A percentile compares a stretch with the other conserved stretches of the same genome.
Evolutionary conservation across 352 stramenopile species (phyloP).

Genomic region (Phytophthora chlamydospora): DNA sequence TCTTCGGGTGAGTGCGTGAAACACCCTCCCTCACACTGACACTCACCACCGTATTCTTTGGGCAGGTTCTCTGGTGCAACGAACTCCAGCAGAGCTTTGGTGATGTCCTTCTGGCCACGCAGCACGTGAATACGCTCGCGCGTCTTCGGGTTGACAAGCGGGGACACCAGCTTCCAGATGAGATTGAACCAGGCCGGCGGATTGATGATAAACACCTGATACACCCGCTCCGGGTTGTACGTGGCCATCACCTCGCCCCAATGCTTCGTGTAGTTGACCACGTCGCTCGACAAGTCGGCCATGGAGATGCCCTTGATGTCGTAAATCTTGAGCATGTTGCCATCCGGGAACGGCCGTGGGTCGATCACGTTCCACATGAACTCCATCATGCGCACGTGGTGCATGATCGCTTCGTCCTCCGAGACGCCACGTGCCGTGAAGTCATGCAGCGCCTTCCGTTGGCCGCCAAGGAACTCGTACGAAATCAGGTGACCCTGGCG

Average conservation of each 20-base stretch:
- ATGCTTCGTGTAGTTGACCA: slow-evolving; percentile 77
- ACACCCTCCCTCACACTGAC: slow-evolving; percentile 64
- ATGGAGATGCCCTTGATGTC: slow-evolving; percentile 82
- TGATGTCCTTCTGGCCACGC: slow-evolving; percentile 72
- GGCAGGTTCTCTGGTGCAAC: slow-evolving; percentile 68
- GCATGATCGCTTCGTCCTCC: slow-evolving; percentile 65
- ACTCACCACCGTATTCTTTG: slow-evolving; percentile 69
- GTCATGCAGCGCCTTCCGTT: slow-evolving; percentile 65
- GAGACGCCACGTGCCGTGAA: slow-evolving; percentile 60
- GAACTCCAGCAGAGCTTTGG: slow-evolving; percentile 72
- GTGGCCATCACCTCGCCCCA: slow-evolving; percentile 61
- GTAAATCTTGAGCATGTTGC: slow-evolving; percentile 74
- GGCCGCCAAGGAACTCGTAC: slow-evolving; percentile 62
- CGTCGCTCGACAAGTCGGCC: slow-evolving; percentile 68
- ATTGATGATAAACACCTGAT: slow-evolving; percentile 79
- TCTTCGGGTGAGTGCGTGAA: slow-evolving; percentile 71
- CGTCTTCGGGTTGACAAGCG: slow-evolving; percentile 76
- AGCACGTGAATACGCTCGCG: slow-evolving; percentile 74
- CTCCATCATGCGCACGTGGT: slow-evolving; percentile 72
- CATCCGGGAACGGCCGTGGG: slow-evolving; percentile 59
- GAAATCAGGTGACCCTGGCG: slow-evolving; percentile 62
- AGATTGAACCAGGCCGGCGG: slow-evolving; percentile 78
- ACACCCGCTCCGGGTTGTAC: slow-evolving; percentile 80
- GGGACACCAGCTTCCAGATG: slow-evolving; percentile 80
- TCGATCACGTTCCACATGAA: slow-evolving; percentile 77